Evolutionary conservation across 2,329 filamentous ascomycete genomes (phyloP).

Genomic region (Claviceps humidiphila): DNA sequence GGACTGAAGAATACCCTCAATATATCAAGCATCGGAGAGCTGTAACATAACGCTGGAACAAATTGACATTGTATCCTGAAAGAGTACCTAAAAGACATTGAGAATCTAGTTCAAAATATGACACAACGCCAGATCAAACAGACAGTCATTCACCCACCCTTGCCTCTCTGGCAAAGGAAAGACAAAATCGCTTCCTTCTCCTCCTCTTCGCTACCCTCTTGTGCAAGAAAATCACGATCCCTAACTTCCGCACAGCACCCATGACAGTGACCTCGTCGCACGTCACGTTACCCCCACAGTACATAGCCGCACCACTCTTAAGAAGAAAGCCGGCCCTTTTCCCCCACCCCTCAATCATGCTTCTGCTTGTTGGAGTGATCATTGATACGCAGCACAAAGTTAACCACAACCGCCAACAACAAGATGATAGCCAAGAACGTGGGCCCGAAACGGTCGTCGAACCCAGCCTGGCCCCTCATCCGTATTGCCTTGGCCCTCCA

Average conservation of each 20-base stretch:
- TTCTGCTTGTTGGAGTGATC: slow-evolving; percentile 27
- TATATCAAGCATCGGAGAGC: neutral
- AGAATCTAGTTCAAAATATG: neutral
- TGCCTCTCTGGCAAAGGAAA: neutral
- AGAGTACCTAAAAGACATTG: neutral
- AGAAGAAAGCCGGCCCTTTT: no score
- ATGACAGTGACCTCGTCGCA: neutral
- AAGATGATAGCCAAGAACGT: slow-evolving; percentile 80
- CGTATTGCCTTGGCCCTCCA: slow-evolving; percentile 93
- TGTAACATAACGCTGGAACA: neutral
- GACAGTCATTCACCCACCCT: neutral
- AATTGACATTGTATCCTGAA: neutral
- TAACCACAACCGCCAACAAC: slow-evolving; percentile 81
- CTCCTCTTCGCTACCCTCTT: neutral
- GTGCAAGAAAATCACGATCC: neutral
- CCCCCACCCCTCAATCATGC: slow-evolving; percentile 7
- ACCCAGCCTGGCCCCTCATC: slow-evolving; percentile 81
- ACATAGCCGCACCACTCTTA: neutral
- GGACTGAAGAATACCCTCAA: slow-evolving; percentile 1
- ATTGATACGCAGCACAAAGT: slow-evolving; percentile 72
- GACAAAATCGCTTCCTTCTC: neutral
- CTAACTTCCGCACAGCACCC: no score
- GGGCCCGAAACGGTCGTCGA: slow-evolving; percentile 91
- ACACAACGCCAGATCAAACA: neutral
- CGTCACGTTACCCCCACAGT: no score